Conservation (phyloP, 495 filamentous ascomycete genomes). For the Chaetomium tenue region DNA sequence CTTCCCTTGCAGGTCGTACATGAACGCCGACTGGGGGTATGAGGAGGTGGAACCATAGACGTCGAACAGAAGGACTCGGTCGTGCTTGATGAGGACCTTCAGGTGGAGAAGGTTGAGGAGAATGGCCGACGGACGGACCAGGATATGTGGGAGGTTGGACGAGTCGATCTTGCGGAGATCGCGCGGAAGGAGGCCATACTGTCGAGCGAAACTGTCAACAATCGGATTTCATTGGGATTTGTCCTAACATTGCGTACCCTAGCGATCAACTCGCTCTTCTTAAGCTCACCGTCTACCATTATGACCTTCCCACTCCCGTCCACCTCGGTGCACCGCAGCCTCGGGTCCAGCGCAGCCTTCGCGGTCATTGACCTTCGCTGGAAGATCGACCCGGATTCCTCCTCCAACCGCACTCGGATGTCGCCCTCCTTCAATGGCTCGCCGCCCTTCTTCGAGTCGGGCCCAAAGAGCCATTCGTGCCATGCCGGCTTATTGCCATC, state of each 20-base stretch:
- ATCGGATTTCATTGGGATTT: background rate
- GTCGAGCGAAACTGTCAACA: slow-evolving; percentile 3
- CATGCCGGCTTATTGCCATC: slow-evolving; percentile 46
- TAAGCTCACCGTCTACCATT: slow-evolving; percentile 93
- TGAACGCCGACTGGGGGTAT: slow-evolving; percentile 92
- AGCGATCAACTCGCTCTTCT: slow-evolving; percentile 92
- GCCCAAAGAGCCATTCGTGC: slow-evolving; percentile 56
- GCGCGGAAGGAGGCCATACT: slow-evolving; percentile 94
- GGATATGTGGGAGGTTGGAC: slow-evolving; percentile 94
- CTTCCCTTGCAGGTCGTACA: slow-evolving; percentile 79
- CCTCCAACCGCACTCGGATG: slow-evolving; percentile 50
- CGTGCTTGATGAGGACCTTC: slow-evolving; percentile 87
- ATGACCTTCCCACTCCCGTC: slow-evolving; percentile 91
- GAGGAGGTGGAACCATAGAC: slow-evolving; percentile 93
- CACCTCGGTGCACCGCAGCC: slow-evolving; percentile 90
- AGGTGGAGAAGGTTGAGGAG: slow-evolving; percentile 92
- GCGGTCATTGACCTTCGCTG: slow-evolving; percentile 61
- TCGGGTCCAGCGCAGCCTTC: slow-evolving; percentile 75
- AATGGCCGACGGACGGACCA: slow-evolving; percentile 90
- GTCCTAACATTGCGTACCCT: slow-evolving; percentile 60
- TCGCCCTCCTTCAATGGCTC: slow-evolving; percentile 51
- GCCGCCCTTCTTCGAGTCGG: slow-evolving; percentile 33
- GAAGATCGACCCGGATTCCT: slow-evolving; percentile 52
- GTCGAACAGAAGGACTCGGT: slow-evolving; percentile 92
- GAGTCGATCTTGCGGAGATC: slow-evolving; percentile 98